Conservation (phyloP, 805 yeast genomes). For the Cyberlindnera nakhonratchasimensis region DNA sequence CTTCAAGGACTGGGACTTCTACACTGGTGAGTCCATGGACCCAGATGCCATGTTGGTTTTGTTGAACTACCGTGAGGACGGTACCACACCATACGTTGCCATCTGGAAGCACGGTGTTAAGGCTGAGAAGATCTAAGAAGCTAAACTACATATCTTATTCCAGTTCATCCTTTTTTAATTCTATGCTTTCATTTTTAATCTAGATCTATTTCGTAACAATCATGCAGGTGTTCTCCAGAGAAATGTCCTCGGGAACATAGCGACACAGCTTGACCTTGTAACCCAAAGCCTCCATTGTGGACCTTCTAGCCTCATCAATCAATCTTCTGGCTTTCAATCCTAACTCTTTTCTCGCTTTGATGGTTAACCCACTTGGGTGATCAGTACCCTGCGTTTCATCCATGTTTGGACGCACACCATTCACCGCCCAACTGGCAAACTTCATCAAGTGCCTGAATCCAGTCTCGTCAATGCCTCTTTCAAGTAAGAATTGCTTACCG, state of each 20-base stretch:
- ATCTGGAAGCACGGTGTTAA: constrained; percentile 99
- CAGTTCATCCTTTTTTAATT: neutral
- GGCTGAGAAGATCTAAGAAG: constrained; percentile 79
- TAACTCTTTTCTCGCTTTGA: constrained; percentile 48
- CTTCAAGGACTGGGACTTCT: constrained; percentile 99
- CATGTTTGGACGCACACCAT: constrained; percentile 50
- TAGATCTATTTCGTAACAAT: constrained; percentile 24
- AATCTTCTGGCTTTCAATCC: constrained; percentile 71
- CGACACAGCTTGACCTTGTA: constrained; percentile 48
- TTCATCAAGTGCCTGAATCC: constrained; percentile 52
- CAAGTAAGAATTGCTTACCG: constrained; percentile 17
- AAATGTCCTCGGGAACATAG: constrained; percentile 55
- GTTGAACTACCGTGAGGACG: constrained; percentile 99
- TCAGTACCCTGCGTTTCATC: constrained; percentile 36
- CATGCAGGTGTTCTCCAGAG: constrained; percentile 70
- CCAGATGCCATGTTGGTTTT: constrained; percentile 98
- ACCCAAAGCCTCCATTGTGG: constrained; percentile 40
- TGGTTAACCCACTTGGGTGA: constrained; percentile 46
- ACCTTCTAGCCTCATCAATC: constrained; percentile 67
- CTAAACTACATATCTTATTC: neutral
- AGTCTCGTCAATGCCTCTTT: constrained; percentile 26
- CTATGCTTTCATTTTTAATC: constrained; percentile 1
- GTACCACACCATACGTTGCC: constrained; percentile 94
- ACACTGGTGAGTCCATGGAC: constrained; percentile 99
- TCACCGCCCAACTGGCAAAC: constrained; percentile 87